Evolutionary conservation across 1,284 basidiomycete genomes (phyloP).

Genomic region (Papiliotrema fonsecae): DNA sequence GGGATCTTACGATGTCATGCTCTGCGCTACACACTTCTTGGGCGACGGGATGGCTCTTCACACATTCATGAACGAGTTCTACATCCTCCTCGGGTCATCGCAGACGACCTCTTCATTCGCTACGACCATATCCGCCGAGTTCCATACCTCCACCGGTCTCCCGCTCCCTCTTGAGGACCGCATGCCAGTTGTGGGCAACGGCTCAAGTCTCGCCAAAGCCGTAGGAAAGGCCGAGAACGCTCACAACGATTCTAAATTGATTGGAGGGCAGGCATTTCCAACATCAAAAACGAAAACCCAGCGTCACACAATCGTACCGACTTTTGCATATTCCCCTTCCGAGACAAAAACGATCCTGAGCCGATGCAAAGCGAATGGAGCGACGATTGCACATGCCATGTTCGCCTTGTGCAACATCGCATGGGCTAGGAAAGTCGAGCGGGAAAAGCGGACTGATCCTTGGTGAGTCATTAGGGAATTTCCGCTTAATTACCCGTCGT

Average conservation of each 20-base stretch:
- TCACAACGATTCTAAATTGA: slow-evolving; percentile 12
- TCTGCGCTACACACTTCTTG: slow-evolving; percentile 23
- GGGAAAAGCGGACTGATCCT: slow-evolving; percentile 50
- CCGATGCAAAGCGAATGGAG: slow-evolving; percentile 59
- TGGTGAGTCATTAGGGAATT: slow-evolving; percentile 47
- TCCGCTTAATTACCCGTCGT: neutral
- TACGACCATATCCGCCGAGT: slow-evolving; percentile 4
- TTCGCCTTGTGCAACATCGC: slow-evolving; percentile 71
- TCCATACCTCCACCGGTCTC: slow-evolving; percentile 2
- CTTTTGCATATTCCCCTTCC: slow-evolving; percentile 14
- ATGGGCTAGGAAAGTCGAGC: slow-evolving; percentile 56
- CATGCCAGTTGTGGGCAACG: slow-evolving; percentile 5
- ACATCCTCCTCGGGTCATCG: slow-evolving; percentile 18
- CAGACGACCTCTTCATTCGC: slow-evolving; percentile 2
- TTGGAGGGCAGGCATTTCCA: slow-evolving; percentile 22
- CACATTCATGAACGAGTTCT: slow-evolving; percentile 27
- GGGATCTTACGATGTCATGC: slow-evolving; percentile 48
- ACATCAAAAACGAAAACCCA: slow-evolving; percentile 4
- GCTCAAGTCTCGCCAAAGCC: slow-evolving; percentile 7
- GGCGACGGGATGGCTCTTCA: slow-evolving; percentile 30
- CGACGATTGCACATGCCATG: slow-evolving; percentile 67
- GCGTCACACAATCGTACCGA: slow-evolving; percentile 18
- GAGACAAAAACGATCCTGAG: slow-evolving; percentile 19
- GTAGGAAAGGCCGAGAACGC: slow-evolving; percentile 13
- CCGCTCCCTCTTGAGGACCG: slow-evolving; percentile 20